phyloP scores from a whole-genome alignment of 176 grass and related monocot genomes.

The Urochloa ruziziensis region DNA sequence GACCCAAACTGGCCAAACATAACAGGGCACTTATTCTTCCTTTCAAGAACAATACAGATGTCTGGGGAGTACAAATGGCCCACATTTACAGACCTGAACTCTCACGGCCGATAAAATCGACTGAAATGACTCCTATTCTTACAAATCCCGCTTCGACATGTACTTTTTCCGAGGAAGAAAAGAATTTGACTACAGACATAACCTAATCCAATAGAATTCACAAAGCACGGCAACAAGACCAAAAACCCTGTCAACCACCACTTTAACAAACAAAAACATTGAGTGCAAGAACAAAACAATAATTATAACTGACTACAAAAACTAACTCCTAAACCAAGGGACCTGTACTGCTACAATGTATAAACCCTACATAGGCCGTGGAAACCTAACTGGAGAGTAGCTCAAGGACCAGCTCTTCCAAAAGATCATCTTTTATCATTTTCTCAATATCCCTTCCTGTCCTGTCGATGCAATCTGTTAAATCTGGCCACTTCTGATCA shows the following conservation, averaged over 20 bases:
- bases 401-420: constrained; percentile 67
- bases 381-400: constrained; percentile 35
- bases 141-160: neutral
- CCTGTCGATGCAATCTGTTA: constrained; percentile 49
- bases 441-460: constrained; percentile 74
- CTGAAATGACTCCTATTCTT: neutral
- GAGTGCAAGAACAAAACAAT: neutral
- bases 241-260: constrained; percentile 41
- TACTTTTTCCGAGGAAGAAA: neutral
- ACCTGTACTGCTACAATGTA: neutral
- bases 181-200: constrained; percentile 12
- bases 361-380: constrained; percentile 14
- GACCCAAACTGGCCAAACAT: neutral
- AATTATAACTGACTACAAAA: neutral
- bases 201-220: neutral
- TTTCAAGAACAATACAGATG: neutral
- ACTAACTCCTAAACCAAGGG: neutral
- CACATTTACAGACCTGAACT: constrained; percentile 30
- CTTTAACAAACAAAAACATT: neutral
- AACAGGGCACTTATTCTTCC: neutral
- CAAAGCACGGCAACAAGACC: constrained; percentile 21
- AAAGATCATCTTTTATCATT: constrained; percentile 65
- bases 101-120: constrained; percentile 5
- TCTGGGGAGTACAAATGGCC: neutral
- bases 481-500: constrained; percentile 54